These are phyloP conservation scores for Cyberlindnera maritima DNA, from an alignment of 805 yeast genomes.

Conservation along the genomic window DNA sequence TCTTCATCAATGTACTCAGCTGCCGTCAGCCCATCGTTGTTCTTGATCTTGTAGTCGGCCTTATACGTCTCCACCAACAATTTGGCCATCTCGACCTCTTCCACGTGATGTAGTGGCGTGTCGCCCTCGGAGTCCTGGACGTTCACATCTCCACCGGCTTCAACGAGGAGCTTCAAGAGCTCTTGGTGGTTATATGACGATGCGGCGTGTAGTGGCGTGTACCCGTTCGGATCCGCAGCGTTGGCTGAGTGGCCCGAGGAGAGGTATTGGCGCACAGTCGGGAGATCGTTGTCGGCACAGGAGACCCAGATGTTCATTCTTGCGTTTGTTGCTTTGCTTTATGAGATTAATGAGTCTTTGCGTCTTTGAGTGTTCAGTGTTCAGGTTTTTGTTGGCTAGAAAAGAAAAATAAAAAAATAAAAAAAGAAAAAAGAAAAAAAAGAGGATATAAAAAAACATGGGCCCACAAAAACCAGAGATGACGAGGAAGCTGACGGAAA, in stretches of 20 bases:
- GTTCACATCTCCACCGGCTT: constrained; percentile 75
- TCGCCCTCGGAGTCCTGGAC: constrained; percentile 88
- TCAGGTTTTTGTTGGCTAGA: too few relatives aligned
- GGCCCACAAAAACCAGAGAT: too few relatives aligned
- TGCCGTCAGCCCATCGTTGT: constrained; percentile 74
- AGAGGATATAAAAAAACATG: too few relatives aligned
- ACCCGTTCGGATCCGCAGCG: constrained; percentile 86
- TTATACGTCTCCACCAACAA: constrained; percentile 61
- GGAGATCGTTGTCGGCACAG: constrained; percentile 78
- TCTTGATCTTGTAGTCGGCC: constrained; percentile 63
- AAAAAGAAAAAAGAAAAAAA: too few relatives aligned
- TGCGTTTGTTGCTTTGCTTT: background rate
- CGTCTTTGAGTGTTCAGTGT: background rate
- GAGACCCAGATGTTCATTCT: constrained; percentile 84
- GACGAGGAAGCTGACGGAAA: too few relatives aligned
- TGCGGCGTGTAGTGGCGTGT: constrained; percentile 97
- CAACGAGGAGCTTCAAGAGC: constrained; percentile 54
- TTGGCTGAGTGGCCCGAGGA: constrained; percentile 59
- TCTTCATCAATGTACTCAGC: constrained; percentile 77
- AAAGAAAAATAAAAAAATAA: too few relatives aligned
- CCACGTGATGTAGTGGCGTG: constrained; percentile 91
- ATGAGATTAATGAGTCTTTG: too few relatives aligned
- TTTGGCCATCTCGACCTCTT: constrained; percentile 63
- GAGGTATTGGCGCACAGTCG: constrained; percentile 55
- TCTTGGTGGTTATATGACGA: constrained; percentile 86